Evolutionary conservation across 805 yeast genomes (phyloP).

Genomic region (Wickerhamiella azyma): DNA sequence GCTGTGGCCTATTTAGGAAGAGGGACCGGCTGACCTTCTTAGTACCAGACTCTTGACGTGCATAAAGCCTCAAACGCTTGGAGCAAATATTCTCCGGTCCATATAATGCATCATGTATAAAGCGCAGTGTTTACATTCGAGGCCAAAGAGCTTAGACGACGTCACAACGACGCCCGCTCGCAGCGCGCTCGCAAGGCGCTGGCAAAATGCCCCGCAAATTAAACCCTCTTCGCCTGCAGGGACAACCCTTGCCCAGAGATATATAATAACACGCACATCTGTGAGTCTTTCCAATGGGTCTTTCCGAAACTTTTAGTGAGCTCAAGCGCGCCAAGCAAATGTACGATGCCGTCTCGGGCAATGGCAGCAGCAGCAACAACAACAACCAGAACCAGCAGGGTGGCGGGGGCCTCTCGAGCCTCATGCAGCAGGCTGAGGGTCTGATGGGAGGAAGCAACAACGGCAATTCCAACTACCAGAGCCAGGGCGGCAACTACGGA

Average conservation of each 20-base stretch:
- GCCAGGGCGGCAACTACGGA: slow-evolving; percentile 20
- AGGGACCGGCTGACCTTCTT: neutral
- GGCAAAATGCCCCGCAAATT: neutral
- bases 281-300: slow-evolving; percentile 5
- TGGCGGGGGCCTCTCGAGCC: slow-evolving; percentile 1
- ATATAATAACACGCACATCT: neutral
- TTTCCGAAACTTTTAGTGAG: slow-evolving; percentile 6
- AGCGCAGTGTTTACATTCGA: too few relatives aligned
- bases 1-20: neutral
- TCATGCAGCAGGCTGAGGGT: slow-evolving; percentile 2
- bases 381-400: slow-evolving; percentile 18
- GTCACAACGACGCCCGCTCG: too few relatives aligned
- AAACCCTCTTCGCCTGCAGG: slow-evolving; percentile 4
- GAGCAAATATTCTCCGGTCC: neutral
- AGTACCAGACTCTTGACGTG: neutral
- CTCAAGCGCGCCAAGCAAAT: slow-evolving; percentile 10
- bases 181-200: too few relatives aligned
- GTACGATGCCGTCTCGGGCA: slow-evolving; percentile 3
- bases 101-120: neutral
- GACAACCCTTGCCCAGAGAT: slow-evolving; percentile 1
- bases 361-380: slow-evolving; percentile 1
- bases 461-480: slow-evolving; percentile 9
- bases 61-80: neutral
- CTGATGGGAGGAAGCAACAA: slow-evolving; percentile 3
- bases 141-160: too few relatives aligned